phyloP scores from a whole-genome alignment of 257 asterid genomes.

The Prunella vulgaris region DNA sequence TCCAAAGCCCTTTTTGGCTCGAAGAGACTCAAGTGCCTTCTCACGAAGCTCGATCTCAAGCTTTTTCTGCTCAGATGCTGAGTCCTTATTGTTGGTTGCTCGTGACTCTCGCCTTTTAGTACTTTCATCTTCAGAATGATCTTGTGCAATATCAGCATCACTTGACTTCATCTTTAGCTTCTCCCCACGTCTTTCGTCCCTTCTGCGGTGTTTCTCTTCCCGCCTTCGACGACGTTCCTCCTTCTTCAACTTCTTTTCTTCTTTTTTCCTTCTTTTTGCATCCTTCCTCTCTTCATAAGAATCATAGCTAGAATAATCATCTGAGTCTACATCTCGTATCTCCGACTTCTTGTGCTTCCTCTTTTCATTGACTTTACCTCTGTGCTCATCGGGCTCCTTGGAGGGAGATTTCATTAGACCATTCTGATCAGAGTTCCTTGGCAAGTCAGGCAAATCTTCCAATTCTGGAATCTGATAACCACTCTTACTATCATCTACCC shows the following conservation, averaged over 20 bases:
- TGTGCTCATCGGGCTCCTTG: constrained; percentile 45
- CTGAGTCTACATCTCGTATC: constrained; percentile 45
- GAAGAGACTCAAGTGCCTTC: constrained; percentile 90
- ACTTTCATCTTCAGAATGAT: constrained; percentile 54
- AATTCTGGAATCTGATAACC: constrained; percentile 26
- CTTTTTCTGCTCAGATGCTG: constrained; percentile 63
- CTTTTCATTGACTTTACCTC: constrained; percentile 47
- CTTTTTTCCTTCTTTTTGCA: constrained; percentile 75
- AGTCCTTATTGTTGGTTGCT: constrained; percentile 34
- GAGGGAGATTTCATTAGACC: constrained; percentile 43
- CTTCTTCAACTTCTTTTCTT: constrained; percentile 63
- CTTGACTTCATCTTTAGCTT: constrained; percentile 55
- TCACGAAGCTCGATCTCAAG: constrained; percentile 95
- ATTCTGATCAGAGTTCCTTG: constrained; percentile 41
- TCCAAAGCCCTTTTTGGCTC: constrained; percentile 76
- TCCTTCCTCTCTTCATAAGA: constrained; percentile 76
- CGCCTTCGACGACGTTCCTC: constrained; percentile 73
- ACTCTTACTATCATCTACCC: constrained; percentile 30
- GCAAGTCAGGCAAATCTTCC: constrained; percentile 30
- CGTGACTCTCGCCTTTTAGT: constrained; percentile 32
- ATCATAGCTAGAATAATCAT: constrained; percentile 67
- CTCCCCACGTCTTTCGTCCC: constrained; percentile 59
- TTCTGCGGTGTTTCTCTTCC: constrained; percentile 64
- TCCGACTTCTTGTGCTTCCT: constrained; percentile 60
- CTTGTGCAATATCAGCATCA: constrained; percentile 36